Conservation (phyloP, 164 flowering plant species). For the Magnolia officinalis region DNA sequence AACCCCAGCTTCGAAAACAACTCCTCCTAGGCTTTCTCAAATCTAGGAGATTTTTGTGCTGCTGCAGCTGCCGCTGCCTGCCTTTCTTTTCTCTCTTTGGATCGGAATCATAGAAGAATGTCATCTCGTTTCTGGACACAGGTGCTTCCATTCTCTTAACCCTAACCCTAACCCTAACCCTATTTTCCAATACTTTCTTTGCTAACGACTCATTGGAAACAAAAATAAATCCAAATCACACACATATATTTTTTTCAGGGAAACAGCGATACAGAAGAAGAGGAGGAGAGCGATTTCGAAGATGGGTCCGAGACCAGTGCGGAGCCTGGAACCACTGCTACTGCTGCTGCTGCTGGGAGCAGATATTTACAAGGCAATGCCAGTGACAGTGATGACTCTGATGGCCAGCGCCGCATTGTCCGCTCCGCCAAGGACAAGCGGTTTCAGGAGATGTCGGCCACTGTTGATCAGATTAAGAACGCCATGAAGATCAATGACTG, state of each 20-base stretch:
- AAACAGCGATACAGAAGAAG: constrained; percentile 55
- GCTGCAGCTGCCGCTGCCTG: not conserved
- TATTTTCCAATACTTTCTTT: not conserved
- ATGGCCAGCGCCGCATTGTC: constrained; percentile 60
- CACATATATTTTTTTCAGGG: constrained; percentile 28
- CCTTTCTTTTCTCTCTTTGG: not conserved
- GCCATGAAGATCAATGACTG: constrained; percentile 94
- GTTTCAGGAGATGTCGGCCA: constrained; percentile 65
- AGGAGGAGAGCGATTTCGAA: constrained; percentile 34
- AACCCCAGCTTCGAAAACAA: not conserved
- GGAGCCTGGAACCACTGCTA: constrained; percentile 22
- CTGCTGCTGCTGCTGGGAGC: constrained; percentile 29
- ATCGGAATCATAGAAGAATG: constrained; percentile 16
- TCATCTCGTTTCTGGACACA: constrained; percentile 42
- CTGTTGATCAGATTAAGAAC: constrained; percentile 88
- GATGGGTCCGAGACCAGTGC: constrained; percentile 23
- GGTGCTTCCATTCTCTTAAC: constrained; percentile 21
- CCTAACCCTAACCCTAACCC: no score
- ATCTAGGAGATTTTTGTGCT: not conserved
- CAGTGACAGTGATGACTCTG: constrained; percentile 68
- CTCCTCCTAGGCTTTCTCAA: not conserved
- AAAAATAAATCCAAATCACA: no score
- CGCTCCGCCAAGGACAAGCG: constrained; percentile 81
- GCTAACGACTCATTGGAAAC: no score
- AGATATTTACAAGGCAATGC: constrained; percentile 41